Percentiles rank a stretch among this genome's conserved stretches.
Evolutionary conservation across 2,329 filamentous ascomycete species (phyloP).

Genomic region (Penicillium sp.): DNA sequence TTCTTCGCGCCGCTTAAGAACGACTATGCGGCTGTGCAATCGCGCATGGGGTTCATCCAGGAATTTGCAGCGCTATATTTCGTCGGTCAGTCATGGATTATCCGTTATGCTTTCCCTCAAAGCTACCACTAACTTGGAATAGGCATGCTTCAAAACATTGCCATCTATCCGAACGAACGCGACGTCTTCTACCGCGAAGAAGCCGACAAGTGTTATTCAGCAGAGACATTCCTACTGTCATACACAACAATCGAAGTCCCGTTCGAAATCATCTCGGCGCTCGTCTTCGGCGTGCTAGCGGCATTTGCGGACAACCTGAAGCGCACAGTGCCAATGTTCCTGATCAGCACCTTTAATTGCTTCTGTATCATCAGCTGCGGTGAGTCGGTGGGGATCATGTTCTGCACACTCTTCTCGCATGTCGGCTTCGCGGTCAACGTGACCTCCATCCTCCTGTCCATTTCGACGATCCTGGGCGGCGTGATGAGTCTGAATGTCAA

Average conservation of each 20-base stretch:
- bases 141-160: conserved; percentile 78
- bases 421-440: conserved; percentile 74
- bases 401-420: conserved; percentile 72
- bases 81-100: conserved; percentile 27
- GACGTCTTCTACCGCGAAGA: conserved; percentile 76
- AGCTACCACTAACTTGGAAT: not conserved
- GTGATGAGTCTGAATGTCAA: conserved; percentile 70
- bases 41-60: conserved; percentile 69
- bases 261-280: conserved; percentile 64
- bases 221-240: conserved; percentile 67
- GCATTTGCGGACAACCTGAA: conserved; percentile 65
- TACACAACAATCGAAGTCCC: conserved; percentile 70
- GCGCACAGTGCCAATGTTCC: conserved; percentile 62
- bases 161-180: conserved; percentile 67
- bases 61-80: conserved; percentile 60
- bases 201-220: conserved; percentile 68
- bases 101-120: not conserved
- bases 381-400: conserved; percentile 73
- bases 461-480: conserved; percentile 69
- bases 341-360: conserved; percentile 64
- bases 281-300: conserved; percentile 64
- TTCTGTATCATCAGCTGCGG: conserved; percentile 73
- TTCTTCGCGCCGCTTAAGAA: conserved; percentile 70
- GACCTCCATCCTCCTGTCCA: conserved; percentile 65
- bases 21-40: conserved; percentile 69